Evolutionary conservation across 768 basidiomycete genomes (phyloP), one percentile per base, ranked within the genome.

Genomic region (Pulveroboletus ravenelii): DNA sequence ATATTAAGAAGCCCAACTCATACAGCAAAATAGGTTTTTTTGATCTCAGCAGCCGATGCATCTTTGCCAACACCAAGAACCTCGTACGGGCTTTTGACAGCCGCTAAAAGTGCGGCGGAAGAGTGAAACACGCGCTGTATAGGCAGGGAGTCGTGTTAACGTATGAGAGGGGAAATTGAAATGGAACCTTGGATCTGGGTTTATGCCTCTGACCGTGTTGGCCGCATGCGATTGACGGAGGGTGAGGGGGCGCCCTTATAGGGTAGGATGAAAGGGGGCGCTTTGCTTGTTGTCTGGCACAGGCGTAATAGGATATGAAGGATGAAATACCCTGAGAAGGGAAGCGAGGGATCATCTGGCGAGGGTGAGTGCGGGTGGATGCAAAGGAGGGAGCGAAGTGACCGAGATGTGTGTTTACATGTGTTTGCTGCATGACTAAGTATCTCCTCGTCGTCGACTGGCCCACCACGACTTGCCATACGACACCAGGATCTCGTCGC

Each of bases 21-120:
- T 67, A 96, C 95, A 64, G 89, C 78, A 70, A 97, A 99, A 71
- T 99, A 99, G 3, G 81, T 80, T 73, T 98, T 98, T 82, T 99
- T 99, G 62, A 99, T 97, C 58, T 98, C 93, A 18, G 86, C 80
- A 25, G 83, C 67, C 18, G 82, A 76, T 41, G 95, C 89, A 68
- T 93, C 91, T 59, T 82, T 83, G 60, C 78, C 78, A 8, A 98
- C 86, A 23, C 96, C 95, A 10, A 99, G 72, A n/a, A 91, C 85
- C 29, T 86, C 70, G 69, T 99, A 99, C 2, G 96, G 96, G 66
- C 91, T 85, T 69, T 89, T 94, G 15, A 78, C 65, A 8, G 80
- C 77, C 25, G 74, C 73, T 48, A 71, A 68, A 39, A 66, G 62
- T 18, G 78, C 70, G 20, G 74, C 61, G 23, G 91, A 83, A 7